Conservation (phyloP, 345 rosid species). For the Litchi chinensis region DNA sequence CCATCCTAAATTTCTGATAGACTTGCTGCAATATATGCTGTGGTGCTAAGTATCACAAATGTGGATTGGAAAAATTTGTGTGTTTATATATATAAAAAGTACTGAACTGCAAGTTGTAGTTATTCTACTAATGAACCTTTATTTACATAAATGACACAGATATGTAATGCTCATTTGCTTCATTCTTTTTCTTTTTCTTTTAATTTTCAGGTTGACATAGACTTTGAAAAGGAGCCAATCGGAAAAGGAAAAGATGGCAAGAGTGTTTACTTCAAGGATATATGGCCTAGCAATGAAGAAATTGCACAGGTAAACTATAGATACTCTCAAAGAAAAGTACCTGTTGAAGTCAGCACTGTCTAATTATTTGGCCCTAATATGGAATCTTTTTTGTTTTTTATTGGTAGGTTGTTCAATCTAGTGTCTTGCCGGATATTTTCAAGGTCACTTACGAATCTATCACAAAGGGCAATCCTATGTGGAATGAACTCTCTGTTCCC, state of each 20-base stretch:
- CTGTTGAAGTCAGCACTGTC: not conserved
- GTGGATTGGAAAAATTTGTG: not conserved
- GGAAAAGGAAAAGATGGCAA: constrained; percentile 74
- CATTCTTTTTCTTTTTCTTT: not conserved
- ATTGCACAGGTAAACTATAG: constrained; percentile 56
- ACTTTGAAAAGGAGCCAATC: constrained; percentile 80
- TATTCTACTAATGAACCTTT: not conserved
- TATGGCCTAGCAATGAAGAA: constrained; percentile 73
- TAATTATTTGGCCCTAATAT: not conserved
- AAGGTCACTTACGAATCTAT: constrained; percentile 68
- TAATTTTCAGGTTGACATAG: constrained; percentile 67
- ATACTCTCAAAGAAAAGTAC: not conserved
- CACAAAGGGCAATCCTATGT: constrained; percentile 72
- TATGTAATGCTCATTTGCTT: not conserved
- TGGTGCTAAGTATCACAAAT: not conserved
- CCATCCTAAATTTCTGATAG: not conserved
- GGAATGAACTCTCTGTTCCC: too few species aligned
- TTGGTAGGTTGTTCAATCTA: constrained; percentile 64
- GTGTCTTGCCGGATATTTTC: constrained; percentile 82
- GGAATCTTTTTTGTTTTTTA: not conserved
- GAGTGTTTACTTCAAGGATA: constrained; percentile 47
- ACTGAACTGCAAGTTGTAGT: not conserved
- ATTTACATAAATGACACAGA: not conserved
- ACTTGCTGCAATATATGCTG: not conserved
- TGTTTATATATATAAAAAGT: too few species aligned